Conservation (phyloP, 176 grass and related monocot genomes). For the Carex scoparia region DNA sequence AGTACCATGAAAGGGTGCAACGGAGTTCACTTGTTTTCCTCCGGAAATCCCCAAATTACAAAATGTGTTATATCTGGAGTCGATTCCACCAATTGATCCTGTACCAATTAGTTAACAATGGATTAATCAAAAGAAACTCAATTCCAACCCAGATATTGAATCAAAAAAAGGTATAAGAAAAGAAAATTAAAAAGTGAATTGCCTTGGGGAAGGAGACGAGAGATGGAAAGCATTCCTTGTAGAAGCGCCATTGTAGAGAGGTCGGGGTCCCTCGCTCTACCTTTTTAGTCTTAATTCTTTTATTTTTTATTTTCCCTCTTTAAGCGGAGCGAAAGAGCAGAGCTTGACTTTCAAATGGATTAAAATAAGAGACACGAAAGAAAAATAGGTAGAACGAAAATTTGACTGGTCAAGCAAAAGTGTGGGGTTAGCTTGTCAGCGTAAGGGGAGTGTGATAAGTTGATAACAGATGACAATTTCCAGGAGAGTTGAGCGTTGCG, state of each 20-base stretch:
- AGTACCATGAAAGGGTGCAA: background rate
- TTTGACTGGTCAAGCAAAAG: background rate
- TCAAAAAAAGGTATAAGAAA: background rate
- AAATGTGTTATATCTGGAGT: background rate
- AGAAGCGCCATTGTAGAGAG: conserved; percentile 5
- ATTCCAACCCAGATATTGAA: background rate
- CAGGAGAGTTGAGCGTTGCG: too few relatives aligned
- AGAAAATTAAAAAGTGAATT: background rate
- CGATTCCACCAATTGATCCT: background rate
- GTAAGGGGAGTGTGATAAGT: background rate
- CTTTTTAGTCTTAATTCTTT: background rate
- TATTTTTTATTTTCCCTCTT: too few relatives aligned
- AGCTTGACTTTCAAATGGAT: background rate
- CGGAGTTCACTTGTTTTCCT: conserved; percentile 6
- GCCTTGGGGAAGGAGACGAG: conserved; percentile 8
- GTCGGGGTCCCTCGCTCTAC: background rate
- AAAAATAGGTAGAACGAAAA: background rate
- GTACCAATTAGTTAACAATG: background rate
- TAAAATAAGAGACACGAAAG: background rate
- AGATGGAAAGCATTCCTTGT: conserved; percentile 9
- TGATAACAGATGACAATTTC: too few relatives aligned
- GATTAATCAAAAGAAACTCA: background rate
- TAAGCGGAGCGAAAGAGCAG: background rate
- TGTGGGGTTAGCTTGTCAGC: background rate
- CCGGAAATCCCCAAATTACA: conserved; percentile 18